Conservation (phyloP, 2,329 filamentous ascomycete genomes). For the Akanthomyces dipterigenus region DNA sequence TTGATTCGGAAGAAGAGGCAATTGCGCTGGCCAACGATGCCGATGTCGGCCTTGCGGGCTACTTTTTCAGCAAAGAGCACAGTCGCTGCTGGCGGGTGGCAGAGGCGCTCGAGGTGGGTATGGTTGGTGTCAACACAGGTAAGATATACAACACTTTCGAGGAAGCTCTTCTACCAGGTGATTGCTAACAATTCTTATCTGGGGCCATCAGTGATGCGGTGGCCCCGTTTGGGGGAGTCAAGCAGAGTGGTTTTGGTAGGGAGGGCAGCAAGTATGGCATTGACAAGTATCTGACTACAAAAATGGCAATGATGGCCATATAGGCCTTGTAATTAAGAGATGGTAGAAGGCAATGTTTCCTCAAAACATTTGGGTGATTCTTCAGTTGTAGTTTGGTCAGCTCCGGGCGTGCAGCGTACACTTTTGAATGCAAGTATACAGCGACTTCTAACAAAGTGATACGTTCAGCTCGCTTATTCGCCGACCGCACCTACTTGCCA, state of each 20-base stretch:
- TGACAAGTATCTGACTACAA: slow-evolving; percentile 67
- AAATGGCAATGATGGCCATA: slow-evolving; percentile 41
- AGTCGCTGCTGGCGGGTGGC: slow-evolving; percentile 34
- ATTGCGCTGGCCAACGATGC: slow-evolving; percentile 44
- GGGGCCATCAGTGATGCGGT: slow-evolving; percentile 44
- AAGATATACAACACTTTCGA: background rate
- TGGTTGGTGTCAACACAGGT: slow-evolving; percentile 54
- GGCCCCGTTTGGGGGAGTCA: slow-evolving; percentile 28
- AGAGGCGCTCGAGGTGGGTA: slow-evolving; percentile 53
- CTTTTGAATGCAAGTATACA: too few relatives aligned
- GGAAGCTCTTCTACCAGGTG: too few relatives aligned
- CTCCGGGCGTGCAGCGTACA: too few relatives aligned
- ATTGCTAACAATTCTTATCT: slow-evolving; percentile 23
- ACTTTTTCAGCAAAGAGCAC: slow-evolving; percentile 23
- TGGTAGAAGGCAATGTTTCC: background rate
- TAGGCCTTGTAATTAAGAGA: background rate
- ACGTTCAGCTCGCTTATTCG: too few relatives aligned
- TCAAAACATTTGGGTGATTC: too few relatives aligned
- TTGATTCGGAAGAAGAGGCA: slow-evolving; percentile 44
- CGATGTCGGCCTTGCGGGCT: slow-evolving; percentile 28
- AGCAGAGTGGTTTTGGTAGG: slow-evolving; percentile 26
- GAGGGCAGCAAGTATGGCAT: slow-evolving; percentile 67
- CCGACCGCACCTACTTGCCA: too few relatives aligned
- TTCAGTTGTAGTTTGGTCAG: too few relatives aligned
- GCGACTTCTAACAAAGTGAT: too few relatives aligned